phyloP scores from a whole-genome alignment of 441 rosid genomes.

The Manihot esculenta region DNA sequence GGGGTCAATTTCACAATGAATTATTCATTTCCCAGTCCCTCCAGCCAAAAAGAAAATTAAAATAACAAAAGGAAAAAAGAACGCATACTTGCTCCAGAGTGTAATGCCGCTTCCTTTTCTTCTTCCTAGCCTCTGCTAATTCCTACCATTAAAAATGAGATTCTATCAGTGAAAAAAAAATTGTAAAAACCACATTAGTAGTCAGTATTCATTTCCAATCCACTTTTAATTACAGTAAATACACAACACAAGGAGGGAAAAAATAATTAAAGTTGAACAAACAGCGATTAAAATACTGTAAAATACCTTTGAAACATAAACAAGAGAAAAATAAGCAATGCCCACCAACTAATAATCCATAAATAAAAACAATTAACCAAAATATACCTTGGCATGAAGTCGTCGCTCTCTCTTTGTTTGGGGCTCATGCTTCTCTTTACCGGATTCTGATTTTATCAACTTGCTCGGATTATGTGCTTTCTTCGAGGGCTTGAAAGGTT shows the following conservation, averaged over 20 bases:
- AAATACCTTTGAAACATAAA: not conserved
- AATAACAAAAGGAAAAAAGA: not conserved
- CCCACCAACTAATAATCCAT: not conserved
- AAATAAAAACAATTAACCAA: not conserved
- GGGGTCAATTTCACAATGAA: too few relatives aligned
- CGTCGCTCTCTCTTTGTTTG: constrained; percentile 60
- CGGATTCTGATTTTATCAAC: constrained; percentile 28
- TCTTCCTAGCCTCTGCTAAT: constrained; percentile 80
- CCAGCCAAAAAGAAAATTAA: too few relatives aligned
- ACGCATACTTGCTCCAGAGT: constrained; percentile 65
- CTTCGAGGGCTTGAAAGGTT: constrained; percentile 26
- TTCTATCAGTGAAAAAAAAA: not conserved
- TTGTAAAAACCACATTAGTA: not conserved
- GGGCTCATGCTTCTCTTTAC: constrained; percentile 27
- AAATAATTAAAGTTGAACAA: not conserved
- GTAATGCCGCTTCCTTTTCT: constrained; percentile 80
- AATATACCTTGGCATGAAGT: constrained; percentile 65
- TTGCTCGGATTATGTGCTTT: constrained; percentile 15
- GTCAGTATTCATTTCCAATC: not conserved
- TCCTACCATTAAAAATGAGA: constrained; percentile 45
- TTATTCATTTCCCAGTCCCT: too few relatives aligned
- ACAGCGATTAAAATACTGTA: not conserved
- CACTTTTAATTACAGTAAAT: not conserved
- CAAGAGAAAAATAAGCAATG: too few relatives aligned
- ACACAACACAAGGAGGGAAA: not conserved